A percentile compares a stretch with the other conserved stretches of the same genome.
Conservation (phyloP, 2,329 filamentous ascomycete species). For the Penicillium sp. region DNA sequence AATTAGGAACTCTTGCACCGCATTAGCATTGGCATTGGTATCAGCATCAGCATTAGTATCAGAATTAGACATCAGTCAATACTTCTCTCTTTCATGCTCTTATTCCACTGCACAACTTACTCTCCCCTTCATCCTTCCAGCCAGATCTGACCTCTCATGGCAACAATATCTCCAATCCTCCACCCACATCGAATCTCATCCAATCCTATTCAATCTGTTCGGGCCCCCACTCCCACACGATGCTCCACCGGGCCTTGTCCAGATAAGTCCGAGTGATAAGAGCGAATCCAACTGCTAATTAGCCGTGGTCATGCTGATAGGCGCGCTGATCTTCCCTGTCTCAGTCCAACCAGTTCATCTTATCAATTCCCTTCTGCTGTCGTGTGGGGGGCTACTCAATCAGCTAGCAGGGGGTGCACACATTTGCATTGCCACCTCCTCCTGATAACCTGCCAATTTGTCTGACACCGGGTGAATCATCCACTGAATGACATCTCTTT, state of each 20-base stretch:
- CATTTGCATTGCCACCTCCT: neutral
- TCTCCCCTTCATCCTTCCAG: neutral
- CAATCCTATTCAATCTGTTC: neutral
- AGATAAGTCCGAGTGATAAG: slow-evolving; percentile 30
- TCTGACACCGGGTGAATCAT: slow-evolving; percentile 10
- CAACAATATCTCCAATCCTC: slow-evolving; percentile 11
- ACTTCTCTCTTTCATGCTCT: neutral
- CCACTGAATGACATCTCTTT: neutral
- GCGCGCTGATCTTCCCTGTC: slow-evolving; percentile 11
- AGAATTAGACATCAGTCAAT: no score
- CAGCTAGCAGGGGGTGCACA: neutral
- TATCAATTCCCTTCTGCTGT: slow-evolving; percentile 9
- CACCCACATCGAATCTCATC: neutral
- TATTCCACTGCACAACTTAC: neutral
- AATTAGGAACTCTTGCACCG: neutral
- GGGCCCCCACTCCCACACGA: neutral
- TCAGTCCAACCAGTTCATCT: slow-evolving; percentile 6
- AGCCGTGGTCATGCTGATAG: slow-evolving; percentile 33
- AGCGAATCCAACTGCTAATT: slow-evolving; percentile 29
- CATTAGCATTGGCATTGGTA: no score
- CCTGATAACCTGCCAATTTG: slow-evolving; percentile 3
- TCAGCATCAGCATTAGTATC: no score
- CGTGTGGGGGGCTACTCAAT: neutral
- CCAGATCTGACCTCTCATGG: slow-evolving; percentile 2
- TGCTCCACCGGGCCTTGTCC: slow-evolving; percentile 19